Evolutionary conservation across 768 basidiomycete species (phyloP).

Genomic region (Mycena pura): DNA sequence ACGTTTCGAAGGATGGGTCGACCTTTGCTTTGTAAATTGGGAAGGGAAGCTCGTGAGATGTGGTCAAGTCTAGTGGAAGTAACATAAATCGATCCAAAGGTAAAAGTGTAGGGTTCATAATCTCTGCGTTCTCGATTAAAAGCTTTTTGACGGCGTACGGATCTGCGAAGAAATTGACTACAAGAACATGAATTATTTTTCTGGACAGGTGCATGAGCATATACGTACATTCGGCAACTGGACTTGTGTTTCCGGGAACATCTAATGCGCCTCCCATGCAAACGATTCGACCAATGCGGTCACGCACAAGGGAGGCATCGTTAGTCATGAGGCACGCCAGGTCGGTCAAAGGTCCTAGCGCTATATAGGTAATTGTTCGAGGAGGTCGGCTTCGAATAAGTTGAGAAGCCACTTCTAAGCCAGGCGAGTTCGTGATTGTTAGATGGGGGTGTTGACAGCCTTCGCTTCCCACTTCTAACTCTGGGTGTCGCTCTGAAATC

Average conservation of each 20-base stretch:
- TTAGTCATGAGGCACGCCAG: conserved; percentile 69
- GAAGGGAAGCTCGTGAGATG: conserved; percentile 80
- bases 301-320: conserved; percentile 57
- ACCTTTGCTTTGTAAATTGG: conserved; percentile 60
- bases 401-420: conserved; percentile 59
- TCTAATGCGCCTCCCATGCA: conserved; percentile 96
- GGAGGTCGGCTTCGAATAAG: conserved; percentile 59
- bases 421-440: conserved; percentile 50
- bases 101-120: conserved; percentile 48
- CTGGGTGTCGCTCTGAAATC: conserved; percentile 70
- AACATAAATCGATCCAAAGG: conserved; percentile 74
- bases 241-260: conserved; percentile 86
- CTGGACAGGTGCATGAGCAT: neutral
- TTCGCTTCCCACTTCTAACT: conserved; percentile 49
- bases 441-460: conserved; percentile 51
- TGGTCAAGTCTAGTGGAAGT: conserved; percentile 84
- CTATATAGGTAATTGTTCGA: conserved; percentile 71
- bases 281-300: conserved; percentile 74
- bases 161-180: conserved; percentile 89
- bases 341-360: conserved; percentile 81
- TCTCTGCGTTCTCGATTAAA: conserved; percentile 43
- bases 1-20: conserved; percentile 65
- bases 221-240: conserved; percentile 82
- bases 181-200: neutral
- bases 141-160: conserved; percentile 83